Evolutionary conservation across 176 grass and related monocot species (phyloP).

Genomic region (barley (Hordeum vulgare)): MorexV3_pseudomolecules_assembly NC_058521.1:522399016-522399515

Average conservation of each 20-base stretch:
- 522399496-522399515: not conserved
- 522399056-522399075: not conserved
- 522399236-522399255: conserved; percentile 77
- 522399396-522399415: not conserved
- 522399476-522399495: not conserved
- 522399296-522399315: conserved; percentile 1
- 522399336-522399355: not conserved
- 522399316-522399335: not conserved
- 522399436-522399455: not conserved
- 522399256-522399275: not conserved
- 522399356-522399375: conserved; percentile 9
- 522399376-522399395: not conserved
- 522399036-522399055: too few species aligned
- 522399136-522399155: conserved; percentile 88
- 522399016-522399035: too few species aligned
- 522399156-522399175: conserved; percentile 78
- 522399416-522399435: conserved; percentile 26
- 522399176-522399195: conserved; percentile 79
- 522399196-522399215: conserved; percentile 91
- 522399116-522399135: conserved; percentile 95
- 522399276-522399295: not conserved
- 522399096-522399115: conserved; percentile 40
- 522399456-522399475: not conserved
- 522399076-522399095: not conserved
- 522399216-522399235: conserved; percentile 63